phyloP scores from a whole-genome alignment of 169 alveolate species.

The Hammondia hammondi region DNA sequence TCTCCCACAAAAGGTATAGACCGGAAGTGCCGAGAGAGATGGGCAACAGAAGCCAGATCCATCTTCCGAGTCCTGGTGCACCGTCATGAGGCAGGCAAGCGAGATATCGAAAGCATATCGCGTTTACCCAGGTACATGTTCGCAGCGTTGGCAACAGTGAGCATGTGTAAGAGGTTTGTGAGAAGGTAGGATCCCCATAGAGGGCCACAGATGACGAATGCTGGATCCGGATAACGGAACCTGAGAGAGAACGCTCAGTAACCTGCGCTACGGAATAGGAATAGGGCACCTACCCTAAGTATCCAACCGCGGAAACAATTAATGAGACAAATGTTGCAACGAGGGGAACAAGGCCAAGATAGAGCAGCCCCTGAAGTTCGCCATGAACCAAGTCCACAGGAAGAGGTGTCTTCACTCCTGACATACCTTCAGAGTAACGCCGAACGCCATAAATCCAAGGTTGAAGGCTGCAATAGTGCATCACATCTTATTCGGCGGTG shows the following conservation, averaged over 20 bases:
- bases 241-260: neutral
- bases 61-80: slow-evolving; percentile 18
- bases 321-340: neutral
- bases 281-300: neutral
- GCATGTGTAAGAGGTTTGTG: slow-evolving; percentile 12
- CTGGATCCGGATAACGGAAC: slow-evolving; percentile 15
- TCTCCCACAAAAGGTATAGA: neutral
- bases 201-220: slow-evolving; percentile 34
- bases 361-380: neutral
- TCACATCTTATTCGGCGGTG: too few relatives aligned
- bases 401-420: neutral
- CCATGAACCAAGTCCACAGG: neutral
- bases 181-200: slow-evolving; percentile 37
- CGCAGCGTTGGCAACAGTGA: neutral
- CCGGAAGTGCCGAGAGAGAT: neutral
- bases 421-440: slow-evolving; percentile 3
- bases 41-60: slow-evolving; percentile 19
- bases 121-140: slow-evolving; percentile 25
- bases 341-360: neutral
- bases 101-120: neutral
- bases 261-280: neutral
- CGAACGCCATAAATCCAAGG: slow-evolving; percentile 54
- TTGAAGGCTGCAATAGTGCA: slow-evolving; percentile 13
- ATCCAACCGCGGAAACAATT: neutral
- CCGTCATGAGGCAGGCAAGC: neutral